A percentile compares a stretch with the other conserved stretches of the same genome.
phyloP scores from a whole-genome alignment of 345 rosid genomes.

The Moricandia arvensis region DNA sequence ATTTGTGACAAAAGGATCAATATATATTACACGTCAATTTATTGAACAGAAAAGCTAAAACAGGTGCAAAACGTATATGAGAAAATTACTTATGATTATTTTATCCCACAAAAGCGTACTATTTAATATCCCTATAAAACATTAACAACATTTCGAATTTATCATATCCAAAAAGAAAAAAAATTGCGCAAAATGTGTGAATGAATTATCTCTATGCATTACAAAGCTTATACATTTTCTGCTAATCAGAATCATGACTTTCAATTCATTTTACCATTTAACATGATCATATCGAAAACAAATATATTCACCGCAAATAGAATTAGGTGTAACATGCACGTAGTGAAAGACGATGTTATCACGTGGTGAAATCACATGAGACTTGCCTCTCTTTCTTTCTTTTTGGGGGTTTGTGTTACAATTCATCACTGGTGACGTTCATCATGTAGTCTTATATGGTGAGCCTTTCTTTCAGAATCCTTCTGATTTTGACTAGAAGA shows the following conservation, averaged over 20 bases:
- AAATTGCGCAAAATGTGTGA: not conserved
- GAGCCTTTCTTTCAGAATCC: not conserved
- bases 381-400: not conserved
- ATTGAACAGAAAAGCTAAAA: not conserved
- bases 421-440: conserved; percentile 20
- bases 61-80: not conserved
- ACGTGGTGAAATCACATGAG: conserved; percentile 27
- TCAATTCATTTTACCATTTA: not conserved
- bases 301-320: not conserved
- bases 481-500: conserved; percentile 4
- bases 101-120: too few species aligned
- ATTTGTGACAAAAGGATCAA: not conserved
- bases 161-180: not conserved
- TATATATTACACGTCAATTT: too few species aligned
- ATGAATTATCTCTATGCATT: not conserved
- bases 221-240: not conserved
- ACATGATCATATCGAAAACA: not conserved
- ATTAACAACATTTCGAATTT: too few species aligned
- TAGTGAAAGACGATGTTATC: not conserved
- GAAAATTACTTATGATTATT: not conserved
- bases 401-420: not conserved
- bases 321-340: not conserved
- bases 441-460: not conserved
- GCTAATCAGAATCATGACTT: not conserved
- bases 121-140: too few species aligned